Base-by-base conservation (phyloP, 2,329 filamentous ascomycete genomes). In the Coniochaeta sp. region DNA sequence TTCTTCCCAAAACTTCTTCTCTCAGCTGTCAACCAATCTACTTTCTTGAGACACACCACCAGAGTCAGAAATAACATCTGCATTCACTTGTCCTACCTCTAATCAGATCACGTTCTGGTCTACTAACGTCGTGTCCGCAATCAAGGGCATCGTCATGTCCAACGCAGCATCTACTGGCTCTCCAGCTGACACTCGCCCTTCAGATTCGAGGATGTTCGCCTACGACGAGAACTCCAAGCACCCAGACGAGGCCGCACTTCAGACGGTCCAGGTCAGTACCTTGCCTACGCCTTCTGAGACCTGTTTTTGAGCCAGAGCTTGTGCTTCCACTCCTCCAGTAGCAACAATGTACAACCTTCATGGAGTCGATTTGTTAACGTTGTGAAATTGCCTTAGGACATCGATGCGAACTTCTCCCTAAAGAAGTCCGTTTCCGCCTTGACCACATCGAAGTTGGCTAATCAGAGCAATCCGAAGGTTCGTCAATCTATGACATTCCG, bases 381-480 rank as follows among this genome's bases (percentile, higher is more conserved):
- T 19, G 17, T 40, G 28, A 7, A 3, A 1, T 17, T 14, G 17
- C 3, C 26, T 28, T 38, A 59, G 40, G 38, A 63, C 58, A 43
- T 54, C 17, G 50, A 38, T 24, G 24, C 63, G 24, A 43, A 60
- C 22, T 54, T 61, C 2, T 62, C 66, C n/a, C 59, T 71, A 38
- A 80, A 80, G 68, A 81, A 79, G 65, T 70, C 73, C n/a, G 71
- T 80, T 33, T 72, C 75, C 40, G 76, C 77, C 43, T 73, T 86
- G 64, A 71, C 78, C 31, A 78, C 82, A 6, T 82, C 79, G 57
- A 85, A 82, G 67, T 70, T 85, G 64, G 77, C 76, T 60, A 86
- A 85, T 61, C 81, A 85, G 70, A 76, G 74, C 66, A 74, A 70
- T 63, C 73, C 77, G 66, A 85, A 85, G 79, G 83, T 85, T 64